phyloP scores from a whole-genome alignment of 169 alveolate species.

The Perkinsus marinus region DNA sequence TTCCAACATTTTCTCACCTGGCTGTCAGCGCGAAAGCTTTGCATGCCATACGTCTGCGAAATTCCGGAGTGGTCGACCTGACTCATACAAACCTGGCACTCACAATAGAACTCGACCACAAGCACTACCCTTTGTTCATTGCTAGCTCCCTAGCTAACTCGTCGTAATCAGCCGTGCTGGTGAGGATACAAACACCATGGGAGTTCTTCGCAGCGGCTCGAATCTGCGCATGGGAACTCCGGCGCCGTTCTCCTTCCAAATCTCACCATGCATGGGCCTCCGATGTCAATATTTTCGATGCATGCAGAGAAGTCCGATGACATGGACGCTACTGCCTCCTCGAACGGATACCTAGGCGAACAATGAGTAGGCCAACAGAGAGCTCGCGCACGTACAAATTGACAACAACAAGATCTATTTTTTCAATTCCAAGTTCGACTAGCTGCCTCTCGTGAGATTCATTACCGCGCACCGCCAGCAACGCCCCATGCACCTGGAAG shows the following conservation, averaged over 20 bases:
- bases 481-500: slow-evolving; percentile 21
- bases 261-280: slow-evolving; percentile 8
- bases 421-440: slow-evolving; percentile 12
- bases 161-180: slow-evolving; percentile 18
- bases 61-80: slow-evolving; percentile 6
- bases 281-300: slow-evolving; percentile 34
- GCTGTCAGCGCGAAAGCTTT: slow-evolving; percentile 21
- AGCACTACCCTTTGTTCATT: neutral
- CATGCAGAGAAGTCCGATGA: neutral
- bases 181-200: slow-evolving; percentile 17
- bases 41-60: slow-evolving; percentile 24
- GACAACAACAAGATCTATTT: slow-evolving; percentile 18
- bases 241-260: neutral
- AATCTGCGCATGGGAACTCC: slow-evolving; percentile 1
- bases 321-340: slow-evolving; percentile 10
- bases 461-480: slow-evolving; percentile 25
- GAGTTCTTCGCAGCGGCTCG: slow-evolving; percentile 35
- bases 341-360: slow-evolving; percentile 11
- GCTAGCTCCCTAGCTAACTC: neutral
- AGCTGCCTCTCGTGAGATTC: slow-evolving; percentile 24
- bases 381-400: neutral
- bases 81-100: neutral
- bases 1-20: slow-evolving; percentile 5
- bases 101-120: neutral
- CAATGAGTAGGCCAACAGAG: neutral